phyloP scores from a whole-genome alignment of 2,329 filamentous ascomycete species.

The Xylariomycetidae sp. region DNA sequence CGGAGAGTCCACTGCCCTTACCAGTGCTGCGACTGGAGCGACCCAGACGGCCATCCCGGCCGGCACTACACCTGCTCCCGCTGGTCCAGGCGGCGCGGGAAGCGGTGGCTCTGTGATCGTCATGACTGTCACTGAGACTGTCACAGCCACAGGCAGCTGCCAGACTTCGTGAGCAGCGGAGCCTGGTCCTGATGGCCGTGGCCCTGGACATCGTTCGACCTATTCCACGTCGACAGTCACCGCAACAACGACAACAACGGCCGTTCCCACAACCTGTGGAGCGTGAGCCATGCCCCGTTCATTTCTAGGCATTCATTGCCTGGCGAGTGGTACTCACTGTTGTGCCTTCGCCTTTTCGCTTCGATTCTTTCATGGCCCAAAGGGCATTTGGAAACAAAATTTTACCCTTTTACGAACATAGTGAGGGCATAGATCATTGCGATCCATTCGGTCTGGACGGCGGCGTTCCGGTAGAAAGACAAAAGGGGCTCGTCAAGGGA shows the following conservation, averaged over 20 bases:
- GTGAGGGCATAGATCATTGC: slow-evolving; percentile 8
- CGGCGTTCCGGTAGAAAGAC: slow-evolving; percentile 9
- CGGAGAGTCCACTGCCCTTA: slow-evolving; percentile 9
- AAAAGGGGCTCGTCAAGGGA: not conserved
- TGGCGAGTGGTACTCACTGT: too few species aligned
- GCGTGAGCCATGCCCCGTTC: slow-evolving; percentile 6
- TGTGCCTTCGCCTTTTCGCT: slow-evolving; percentile 10
- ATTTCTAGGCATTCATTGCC: slow-evolving; percentile 7
- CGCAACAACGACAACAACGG: slow-evolving; percentile 4
- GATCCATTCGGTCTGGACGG: slow-evolving; percentile 7
- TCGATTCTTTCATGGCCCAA: slow-evolving; percentile 24
- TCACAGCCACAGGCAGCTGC: slow-evolving; percentile 22
- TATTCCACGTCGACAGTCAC: slow-evolving; percentile 9
- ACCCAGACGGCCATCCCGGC: slow-evolving; percentile 8
- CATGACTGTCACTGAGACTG: slow-evolving; percentile 24
- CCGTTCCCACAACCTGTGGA: slow-evolving; percentile 2
- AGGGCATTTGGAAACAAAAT: slow-evolving; percentile 21
- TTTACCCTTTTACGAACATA: slow-evolving; percentile 9
- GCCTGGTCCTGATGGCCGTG: slow-evolving; percentile 5
- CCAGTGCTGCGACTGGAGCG: slow-evolving; percentile 3
- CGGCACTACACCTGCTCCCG: slow-evolving; percentile 4
- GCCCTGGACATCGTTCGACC: slow-evolving; percentile 3
- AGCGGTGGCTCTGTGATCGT: slow-evolving; percentile 11
- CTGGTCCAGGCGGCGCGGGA: slow-evolving; percentile 2
- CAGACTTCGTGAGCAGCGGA: slow-evolving; percentile 17